These are phyloP conservation scores for Lagenaria siceraria DNA, from an alignment of 306 rosid species.

Conservation along the genomic window DNA sequence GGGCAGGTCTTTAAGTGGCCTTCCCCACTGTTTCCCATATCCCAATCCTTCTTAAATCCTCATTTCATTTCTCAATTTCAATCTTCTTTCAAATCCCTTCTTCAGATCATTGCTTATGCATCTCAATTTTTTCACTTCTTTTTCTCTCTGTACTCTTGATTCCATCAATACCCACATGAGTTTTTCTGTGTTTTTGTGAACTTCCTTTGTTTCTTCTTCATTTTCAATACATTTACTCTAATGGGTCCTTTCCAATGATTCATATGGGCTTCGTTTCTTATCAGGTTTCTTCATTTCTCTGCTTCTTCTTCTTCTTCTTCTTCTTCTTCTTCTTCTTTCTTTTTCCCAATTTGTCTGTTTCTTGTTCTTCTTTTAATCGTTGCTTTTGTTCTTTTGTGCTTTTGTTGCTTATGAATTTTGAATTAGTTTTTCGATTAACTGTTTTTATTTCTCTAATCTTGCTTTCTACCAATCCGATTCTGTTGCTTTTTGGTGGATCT, in stretches of 20 bases:
- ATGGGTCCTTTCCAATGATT: background rate
- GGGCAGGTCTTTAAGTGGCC: background rate
- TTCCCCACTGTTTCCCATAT: conserved; percentile 6
- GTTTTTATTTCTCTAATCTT: background rate
- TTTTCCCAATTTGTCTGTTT: background rate
- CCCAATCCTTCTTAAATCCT: conserved; percentile 7
- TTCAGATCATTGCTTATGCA: conserved; percentile 6
- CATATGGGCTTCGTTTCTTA: conserved; percentile 1
- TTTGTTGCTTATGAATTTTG: background rate
- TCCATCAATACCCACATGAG: background rate
- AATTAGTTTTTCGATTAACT: background rate
- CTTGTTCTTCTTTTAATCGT: background rate
- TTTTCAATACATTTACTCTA: background rate
- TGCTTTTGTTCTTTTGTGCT: background rate
- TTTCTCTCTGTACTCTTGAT: background rate
- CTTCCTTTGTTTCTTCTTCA: background rate
- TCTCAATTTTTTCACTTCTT: background rate
- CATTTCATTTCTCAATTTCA: background rate
- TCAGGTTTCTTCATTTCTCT: conserved; percentile 3
- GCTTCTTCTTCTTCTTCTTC: background rate
- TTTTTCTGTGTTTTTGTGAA: background rate
- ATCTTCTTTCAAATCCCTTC: background rate
- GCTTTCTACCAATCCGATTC: background rate
- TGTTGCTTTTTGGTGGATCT: background rate
- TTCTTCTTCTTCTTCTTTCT: background rate